phyloP scores from a whole-genome alignment of 2,329 filamentous ascomycete species.

The Keithomyces neogunnii region DNA sequence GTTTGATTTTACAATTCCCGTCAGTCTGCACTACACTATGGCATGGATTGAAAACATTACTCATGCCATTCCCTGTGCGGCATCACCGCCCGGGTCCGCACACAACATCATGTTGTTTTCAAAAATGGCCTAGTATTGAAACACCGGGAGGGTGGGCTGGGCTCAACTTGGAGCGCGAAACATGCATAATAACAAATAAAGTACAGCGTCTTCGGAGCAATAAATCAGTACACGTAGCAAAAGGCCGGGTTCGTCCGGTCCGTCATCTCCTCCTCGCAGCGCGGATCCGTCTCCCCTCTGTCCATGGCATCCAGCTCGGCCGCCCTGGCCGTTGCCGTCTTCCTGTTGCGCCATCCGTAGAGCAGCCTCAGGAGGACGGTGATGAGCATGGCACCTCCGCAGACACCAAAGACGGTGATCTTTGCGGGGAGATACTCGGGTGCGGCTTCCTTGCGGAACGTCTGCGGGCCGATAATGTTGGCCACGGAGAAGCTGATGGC shows the following conservation, averaged over 20 bases:
- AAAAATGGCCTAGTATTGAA: too few relatives aligned
- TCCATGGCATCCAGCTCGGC: constrained; percentile 20
- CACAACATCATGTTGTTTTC: too few relatives aligned
- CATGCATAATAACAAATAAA: not conserved
- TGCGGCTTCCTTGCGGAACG: constrained; percentile 29
- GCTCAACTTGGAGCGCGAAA: too few relatives aligned
- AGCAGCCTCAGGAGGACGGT: constrained; percentile 26
- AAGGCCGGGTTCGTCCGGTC: constrained; percentile 23
- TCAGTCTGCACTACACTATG: too few relatives aligned
- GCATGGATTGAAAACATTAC: too few relatives aligned
- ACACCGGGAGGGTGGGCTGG: too few relatives aligned
- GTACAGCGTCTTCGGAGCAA: not conserved
- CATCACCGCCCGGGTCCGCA: too few relatives aligned
- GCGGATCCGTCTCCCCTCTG: constrained; percentile 17
- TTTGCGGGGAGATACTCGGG: constrained; percentile 43
- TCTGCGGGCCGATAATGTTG: constrained; percentile 28
- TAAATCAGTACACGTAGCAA: constrained; percentile 12
- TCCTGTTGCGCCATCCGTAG: constrained; percentile 25
- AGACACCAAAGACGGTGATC: constrained; percentile 37
- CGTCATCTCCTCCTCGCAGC: constrained; percentile 20
- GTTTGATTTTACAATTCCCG: too few relatives aligned
- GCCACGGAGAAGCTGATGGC: constrained; percentile 35
- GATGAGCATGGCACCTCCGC: constrained; percentile 21
- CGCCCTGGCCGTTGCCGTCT: constrained; percentile 27
- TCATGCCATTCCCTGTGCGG: too few relatives aligned